These are phyloP conservation scores for Trifolium pratense DNA, from an alignment of 306 rosid species.

Conservation along the genomic window DNA sequence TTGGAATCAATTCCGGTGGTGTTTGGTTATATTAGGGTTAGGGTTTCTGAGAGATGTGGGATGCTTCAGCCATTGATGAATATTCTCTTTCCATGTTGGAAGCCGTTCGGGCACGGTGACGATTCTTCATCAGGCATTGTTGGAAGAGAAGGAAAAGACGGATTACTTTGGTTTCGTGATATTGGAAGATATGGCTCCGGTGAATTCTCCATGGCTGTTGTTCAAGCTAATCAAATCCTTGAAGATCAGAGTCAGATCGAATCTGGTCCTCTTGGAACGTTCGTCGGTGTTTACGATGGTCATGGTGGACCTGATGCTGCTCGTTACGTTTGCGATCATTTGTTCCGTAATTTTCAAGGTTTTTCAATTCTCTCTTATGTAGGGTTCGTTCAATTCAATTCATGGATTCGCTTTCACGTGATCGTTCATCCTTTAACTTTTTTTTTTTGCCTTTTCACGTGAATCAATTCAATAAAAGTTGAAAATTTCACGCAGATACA, in stretches of 20 bases:
- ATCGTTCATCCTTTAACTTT: background rate
- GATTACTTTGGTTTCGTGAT: slow-evolving; percentile 77
- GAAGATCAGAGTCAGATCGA: slow-evolving; percentile 92
- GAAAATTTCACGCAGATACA: slow-evolving; percentile 22
- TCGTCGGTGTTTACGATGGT: slow-evolving; percentile 88
- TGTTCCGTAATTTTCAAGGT: slow-evolving; percentile 81
- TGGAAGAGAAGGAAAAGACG: slow-evolving; percentile 67
- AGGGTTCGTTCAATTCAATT: slow-evolving; percentile 25
- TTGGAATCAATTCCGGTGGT: too few species aligned
- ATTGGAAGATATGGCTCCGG: slow-evolving; percentile 70
- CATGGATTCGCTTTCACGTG: slow-evolving; percentile 42
- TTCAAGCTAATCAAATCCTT: slow-evolving; percentile 86
- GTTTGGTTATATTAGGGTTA: slow-evolving; percentile 41
- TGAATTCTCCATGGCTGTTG: slow-evolving; percentile 86
- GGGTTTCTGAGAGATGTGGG: slow-evolving; percentile 93
- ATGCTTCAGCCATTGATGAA: slow-evolving; percentile 88
- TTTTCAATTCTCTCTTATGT: slow-evolving; percentile 22
- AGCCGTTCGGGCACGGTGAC: slow-evolving; percentile 67
- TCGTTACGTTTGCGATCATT: slow-evolving; percentile 79
- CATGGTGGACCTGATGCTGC: slow-evolving; percentile 88
- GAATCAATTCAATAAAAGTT: slow-evolving; percentile 39
- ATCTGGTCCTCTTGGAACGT: slow-evolving; percentile 84
- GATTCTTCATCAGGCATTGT: slow-evolving; percentile 50
- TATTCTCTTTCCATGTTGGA: slow-evolving; percentile 82
- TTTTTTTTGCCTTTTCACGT: slow-evolving; percentile 25